phyloP scores from a whole-genome alignment of 495 filamentous ascomycete species.

The Elasticomyces elasticus region DNA sequence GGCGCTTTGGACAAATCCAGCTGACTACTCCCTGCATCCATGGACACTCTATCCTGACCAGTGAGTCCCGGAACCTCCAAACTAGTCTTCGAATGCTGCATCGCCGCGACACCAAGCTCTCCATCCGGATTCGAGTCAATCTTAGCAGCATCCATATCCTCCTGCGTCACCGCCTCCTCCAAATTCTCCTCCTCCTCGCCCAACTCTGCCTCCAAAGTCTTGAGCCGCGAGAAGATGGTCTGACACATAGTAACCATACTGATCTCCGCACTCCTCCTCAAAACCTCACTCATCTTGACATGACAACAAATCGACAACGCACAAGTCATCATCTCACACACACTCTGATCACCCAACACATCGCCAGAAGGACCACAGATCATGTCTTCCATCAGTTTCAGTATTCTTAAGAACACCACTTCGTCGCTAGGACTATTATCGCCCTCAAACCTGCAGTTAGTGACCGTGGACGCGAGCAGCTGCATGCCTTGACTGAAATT shows the following conservation, averaged over 20 bases:
- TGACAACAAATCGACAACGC: slow-evolving; percentile 97
- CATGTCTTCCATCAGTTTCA: slow-evolving; percentile 98
- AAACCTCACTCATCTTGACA: slow-evolving; percentile 77
- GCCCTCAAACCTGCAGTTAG: slow-evolving; percentile 94
- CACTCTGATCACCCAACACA: slow-evolving; percentile 81
- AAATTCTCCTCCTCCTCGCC: slow-evolving; percentile 29
- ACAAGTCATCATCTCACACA: slow-evolving; percentile 99
- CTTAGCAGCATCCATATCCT: slow-evolving; percentile 63
- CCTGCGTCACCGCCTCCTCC: slow-evolving; percentile 51
- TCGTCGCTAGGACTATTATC: slow-evolving; percentile 91
- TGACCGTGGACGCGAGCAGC: slow-evolving; percentile 84
- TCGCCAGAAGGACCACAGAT: slow-evolving; percentile 85
- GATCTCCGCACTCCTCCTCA: slow-evolving; percentile 86
- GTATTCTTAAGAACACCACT: slow-evolving; percentile 81
- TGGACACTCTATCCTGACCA: slow-evolving; percentile 7
- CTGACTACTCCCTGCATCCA: slow-evolving; percentile 27
- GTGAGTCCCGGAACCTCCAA: slow-evolving; percentile 10
- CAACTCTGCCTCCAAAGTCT: slow-evolving; percentile 67
- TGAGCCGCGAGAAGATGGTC: slow-evolving; percentile 86
- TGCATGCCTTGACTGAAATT: slow-evolving; percentile 88
- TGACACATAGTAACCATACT: slow-evolving; percentile 99
- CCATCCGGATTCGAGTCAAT: slow-evolving; percentile 86
- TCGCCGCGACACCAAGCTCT: slow-evolving; percentile 43
- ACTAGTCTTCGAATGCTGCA: slow-evolving; percentile 9
- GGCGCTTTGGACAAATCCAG: slow-evolving; percentile 26